Evolutionary conservation across 768 basidiomycete species (phyloP).

Genomic region (Amanita molliuscula): DNA sequence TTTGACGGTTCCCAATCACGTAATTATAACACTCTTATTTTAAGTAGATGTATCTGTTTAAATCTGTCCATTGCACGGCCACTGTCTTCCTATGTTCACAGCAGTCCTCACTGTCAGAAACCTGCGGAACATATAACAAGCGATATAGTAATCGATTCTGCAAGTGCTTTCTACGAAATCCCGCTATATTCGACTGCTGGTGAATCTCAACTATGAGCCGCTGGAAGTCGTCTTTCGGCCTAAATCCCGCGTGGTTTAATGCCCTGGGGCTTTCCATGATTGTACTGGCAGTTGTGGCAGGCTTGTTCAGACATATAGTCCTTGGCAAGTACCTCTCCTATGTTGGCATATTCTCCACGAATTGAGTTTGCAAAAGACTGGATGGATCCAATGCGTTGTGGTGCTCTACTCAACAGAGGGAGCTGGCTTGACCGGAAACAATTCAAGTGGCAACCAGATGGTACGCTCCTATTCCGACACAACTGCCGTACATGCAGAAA

Average conservation of each 20-base stretch:
- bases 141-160: not conserved
- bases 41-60: not conserved
- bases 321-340: constrained; percentile 22
- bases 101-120: not conserved
- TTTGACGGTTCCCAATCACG: too few species aligned
- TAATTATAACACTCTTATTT: not conserved
- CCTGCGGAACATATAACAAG: not conserved
- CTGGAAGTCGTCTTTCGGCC: constrained; percentile 14
- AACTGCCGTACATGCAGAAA: not conserved
- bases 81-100: not conserved
- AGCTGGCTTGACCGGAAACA: constrained; percentile 64
- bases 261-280: constrained; percentile 30
- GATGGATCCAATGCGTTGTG: constrained; percentile 64
- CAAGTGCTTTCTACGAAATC: too few species aligned
- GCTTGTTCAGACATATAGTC: constrained; percentile 30
- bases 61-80: not conserved
- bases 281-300: constrained; percentile 29
- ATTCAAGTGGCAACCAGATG: constrained; percentile 83
- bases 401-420: constrained; percentile 58
- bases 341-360: not conserved
- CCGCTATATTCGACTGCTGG: not conserved
- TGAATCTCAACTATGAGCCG: constrained; percentile 11
- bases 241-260: constrained; percentile 43
- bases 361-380: constrained; percentile 35
- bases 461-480: constrained; percentile 27